Evolutionary conservation across 805 yeast genomes (phyloP), one percentile per base, ranked within the genome.

Genomic region (Priceomyces melissophilus): DNA sequence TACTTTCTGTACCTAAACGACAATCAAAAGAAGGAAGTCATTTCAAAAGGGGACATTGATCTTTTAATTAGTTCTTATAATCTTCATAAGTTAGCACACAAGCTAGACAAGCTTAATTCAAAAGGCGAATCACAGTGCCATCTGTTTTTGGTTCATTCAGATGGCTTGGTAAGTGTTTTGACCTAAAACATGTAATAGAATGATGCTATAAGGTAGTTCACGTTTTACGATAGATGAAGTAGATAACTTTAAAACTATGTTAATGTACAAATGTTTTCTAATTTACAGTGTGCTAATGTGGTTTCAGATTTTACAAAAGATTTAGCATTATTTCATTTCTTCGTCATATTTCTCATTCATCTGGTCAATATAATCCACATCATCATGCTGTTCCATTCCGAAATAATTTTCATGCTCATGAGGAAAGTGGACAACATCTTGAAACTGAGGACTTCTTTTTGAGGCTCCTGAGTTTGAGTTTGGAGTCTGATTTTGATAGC

Each of bases 371-470:
- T 39, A 47, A 20, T 49, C 52, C 27, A 32, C 44, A 16, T 49
- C 52, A 15, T 47, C 50, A 26, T 37, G 41, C 11, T 50, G 40
- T 7, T 48, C 57, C 70, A 64, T 65, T 2, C 70, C 70, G 43
- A 66, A 61, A 39, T 60, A 66, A 46, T 66, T 55, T 40, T 66
- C 71, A 37, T 60, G 71, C 41, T 66, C 71, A 41, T 51, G 60
- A 20, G 41, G 45, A 40, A 49, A 58, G 35, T 55, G 58, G 14
- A 15, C 15, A 12, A 5, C 26, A n/a, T 40, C 39, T 11, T 37
- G 38, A 41, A 12, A 12, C 23, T 15, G 12, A 11, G 35, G 26
- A 17, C 12, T 16, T 32, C 13, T 26, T 13, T 12, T 37, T 29
- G 12, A 6, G 13, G 43, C 44, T 9, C 39, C 16, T 16, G 27